These are phyloP conservation scores for Phyllosticta paracitricarpa DNA, from an alignment of 2,329 filamentous ascomycete species.

Conservation along the genomic window DNA sequence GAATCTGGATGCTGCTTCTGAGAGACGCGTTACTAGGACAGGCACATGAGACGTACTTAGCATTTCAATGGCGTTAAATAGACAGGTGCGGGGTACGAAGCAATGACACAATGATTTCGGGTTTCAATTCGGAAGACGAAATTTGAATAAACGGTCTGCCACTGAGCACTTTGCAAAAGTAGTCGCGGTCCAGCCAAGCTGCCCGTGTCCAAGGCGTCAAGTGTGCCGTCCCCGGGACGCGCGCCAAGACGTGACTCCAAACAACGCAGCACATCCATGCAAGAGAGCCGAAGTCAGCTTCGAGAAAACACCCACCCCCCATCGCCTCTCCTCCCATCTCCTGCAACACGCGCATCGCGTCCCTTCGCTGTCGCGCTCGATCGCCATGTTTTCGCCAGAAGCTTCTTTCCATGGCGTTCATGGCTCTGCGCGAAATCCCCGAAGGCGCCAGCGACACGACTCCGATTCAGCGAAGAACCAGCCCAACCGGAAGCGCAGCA, in stretches of 20 bases:
- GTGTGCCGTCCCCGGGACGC: neutral
- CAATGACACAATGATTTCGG: neutral
- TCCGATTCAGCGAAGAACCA: slow-evolving; percentile 31
- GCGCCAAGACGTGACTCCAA: neutral
- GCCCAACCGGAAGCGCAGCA: slow-evolving; percentile 38
- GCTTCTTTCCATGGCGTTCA: slow-evolving; percentile 26
- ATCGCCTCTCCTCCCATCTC: neutral
- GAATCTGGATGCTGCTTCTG: neutral
- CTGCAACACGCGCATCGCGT: slow-evolving; percentile 14
- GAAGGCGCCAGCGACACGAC: slow-evolving; percentile 36
- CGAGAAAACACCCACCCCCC: slow-evolving; percentile 9
- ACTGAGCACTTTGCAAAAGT: neutral
- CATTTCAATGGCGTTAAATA: neutral
- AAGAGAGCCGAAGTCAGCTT: slow-evolving; percentile 9
- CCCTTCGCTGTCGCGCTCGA: slow-evolving; percentile 11
- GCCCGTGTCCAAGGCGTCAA: neutral
- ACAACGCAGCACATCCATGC: slow-evolving; percentile 6
- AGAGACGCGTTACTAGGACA: neutral
- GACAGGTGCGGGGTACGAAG: neutral
- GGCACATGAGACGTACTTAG: neutral
- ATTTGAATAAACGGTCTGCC: neutral
- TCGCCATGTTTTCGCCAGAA: slow-evolving; percentile 31
- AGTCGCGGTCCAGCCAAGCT: neutral
- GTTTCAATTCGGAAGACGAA: no score
- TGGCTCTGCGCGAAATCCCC: slow-evolving; percentile 33